These are phyloP conservation scores for Zymoseptoria pseudotritici DNA, from an alignment of 2,329 filamentous ascomycete genomes.

Conservation along the genomic window DNA sequence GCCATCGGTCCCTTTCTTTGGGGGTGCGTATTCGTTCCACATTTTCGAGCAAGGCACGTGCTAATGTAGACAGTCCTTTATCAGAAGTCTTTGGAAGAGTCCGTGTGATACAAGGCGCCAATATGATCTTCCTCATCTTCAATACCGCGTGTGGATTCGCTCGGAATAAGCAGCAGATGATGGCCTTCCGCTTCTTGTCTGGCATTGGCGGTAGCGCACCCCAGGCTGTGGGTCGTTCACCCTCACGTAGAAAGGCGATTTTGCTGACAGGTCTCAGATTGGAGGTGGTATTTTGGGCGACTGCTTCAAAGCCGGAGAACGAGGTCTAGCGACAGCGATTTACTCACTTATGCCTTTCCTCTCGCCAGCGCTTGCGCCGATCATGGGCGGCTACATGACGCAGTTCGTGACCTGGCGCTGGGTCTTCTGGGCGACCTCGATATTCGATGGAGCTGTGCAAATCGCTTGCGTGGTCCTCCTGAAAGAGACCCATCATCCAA, in stretches of 20 bases:
- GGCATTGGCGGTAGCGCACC: conserved; percentile 28
- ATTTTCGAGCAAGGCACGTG: not conserved
- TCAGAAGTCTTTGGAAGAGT: conserved; percentile 26
- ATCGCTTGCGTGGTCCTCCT: conserved; percentile 60
- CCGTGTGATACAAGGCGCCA: conserved; percentile 25
- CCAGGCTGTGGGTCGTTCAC: conserved; percentile 17
- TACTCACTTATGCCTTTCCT: conserved; percentile 26
- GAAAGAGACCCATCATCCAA: conserved; percentile 57
- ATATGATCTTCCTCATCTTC: conserved; percentile 27
- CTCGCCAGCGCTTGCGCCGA: conserved; percentile 43
- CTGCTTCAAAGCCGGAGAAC: conserved; percentile 24
- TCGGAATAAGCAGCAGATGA: conserved; percentile 24
- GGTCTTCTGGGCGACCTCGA: conserved; percentile 80
- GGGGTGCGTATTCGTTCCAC: not conserved
- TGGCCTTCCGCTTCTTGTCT: conserved; percentile 27
- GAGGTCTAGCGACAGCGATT: conserved; percentile 25
- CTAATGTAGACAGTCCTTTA: conserved; percentile 26
- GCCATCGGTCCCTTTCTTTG: conserved; percentile 27
- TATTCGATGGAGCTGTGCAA: conserved; percentile 62
- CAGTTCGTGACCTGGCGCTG: conserved; percentile 63
- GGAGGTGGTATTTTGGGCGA: conserved; percentile 26
- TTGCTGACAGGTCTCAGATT: conserved; percentile 9
- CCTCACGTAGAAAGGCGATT: conserved; percentile 6
- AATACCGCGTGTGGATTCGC: conserved; percentile 28
- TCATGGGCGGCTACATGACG: conserved; percentile 57